Base-by-base conservation (phyloP, 495 filamentous ascomycete species). In the Saxophila tyrrhenica region DNA sequence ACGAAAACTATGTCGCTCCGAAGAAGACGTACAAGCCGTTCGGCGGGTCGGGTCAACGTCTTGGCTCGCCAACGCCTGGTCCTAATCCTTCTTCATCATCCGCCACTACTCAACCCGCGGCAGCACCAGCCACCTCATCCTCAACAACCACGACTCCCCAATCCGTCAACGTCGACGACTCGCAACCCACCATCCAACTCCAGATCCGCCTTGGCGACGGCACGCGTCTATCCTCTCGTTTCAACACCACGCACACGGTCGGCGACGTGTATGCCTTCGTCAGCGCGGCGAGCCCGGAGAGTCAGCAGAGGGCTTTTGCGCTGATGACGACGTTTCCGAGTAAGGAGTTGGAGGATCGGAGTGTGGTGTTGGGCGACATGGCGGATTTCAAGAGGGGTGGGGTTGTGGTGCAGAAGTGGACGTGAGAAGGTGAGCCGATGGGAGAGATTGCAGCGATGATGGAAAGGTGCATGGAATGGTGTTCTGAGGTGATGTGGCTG, bases 301-400 rank as follows among this genome's bases (percentile, higher is more conserved):
- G 79, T 54, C 73, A 71, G 48, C 63, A 68, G 41, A 77, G 90
- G 19, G 61, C 73, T 11, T 98, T 88, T 77, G 83, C 85, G 8
- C 67, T 98, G 51, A 90, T 94, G 65, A 98, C 92, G 1, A 97
- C 94, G 0, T 97, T 97, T 68, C 92, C 94, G 1, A 95, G 83
- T 69, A 95, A 89, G 70, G 91, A 97, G 61, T 78, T 96, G 49
- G 84, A 72, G 19, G 89, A 98, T 55, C 81, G 83, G 66, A 67
- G 61, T 0, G 70, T 70, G 54, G 79, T 78, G 3, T 67, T 96
- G 39, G 86, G 85, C 1, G 87, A 94, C 32, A 72, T 94, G 67
- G 62, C 80, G 0, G 89, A 94, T 51, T 90, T 94, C 71, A 94
- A 89, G 68, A 71, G 82, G 16, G 82, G 82, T 39, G 89, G 89